Evolutionary conservation across 2,329 filamentous ascomycete genomes (phyloP).

Genomic region (Penicillium frequentans): DNA sequence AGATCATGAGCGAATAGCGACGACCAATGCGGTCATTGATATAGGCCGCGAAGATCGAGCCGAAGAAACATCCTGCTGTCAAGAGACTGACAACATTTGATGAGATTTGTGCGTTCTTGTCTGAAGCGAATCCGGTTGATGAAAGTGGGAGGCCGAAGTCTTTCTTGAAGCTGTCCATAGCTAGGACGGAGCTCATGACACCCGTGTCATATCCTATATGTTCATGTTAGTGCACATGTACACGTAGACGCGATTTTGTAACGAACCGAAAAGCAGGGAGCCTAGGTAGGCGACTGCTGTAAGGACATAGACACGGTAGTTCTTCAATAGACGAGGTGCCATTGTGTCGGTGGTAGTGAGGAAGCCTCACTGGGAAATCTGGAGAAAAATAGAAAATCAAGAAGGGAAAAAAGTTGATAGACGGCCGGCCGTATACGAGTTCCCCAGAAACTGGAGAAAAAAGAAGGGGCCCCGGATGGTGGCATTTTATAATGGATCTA

Average conservation of each 20-base stretch:
- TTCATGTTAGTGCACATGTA: not conserved
- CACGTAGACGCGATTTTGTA: no score
- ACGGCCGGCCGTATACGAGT: not conserved
- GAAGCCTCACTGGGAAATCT: not conserved
- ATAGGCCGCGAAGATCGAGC: constrained; percentile 36
- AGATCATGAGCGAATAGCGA: constrained; percentile 37
- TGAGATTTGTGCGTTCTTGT: constrained; percentile 37
- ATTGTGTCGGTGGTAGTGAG: constrained; percentile 8
- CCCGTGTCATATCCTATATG: constrained; percentile 44
- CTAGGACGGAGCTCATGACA: constrained; percentile 44
- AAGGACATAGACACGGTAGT: constrained; percentile 47
- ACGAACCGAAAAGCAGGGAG: constrained; percentile 45
- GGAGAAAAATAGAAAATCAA: not conserved
- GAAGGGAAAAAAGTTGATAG: not conserved
- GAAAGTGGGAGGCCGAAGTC: constrained; percentile 41
- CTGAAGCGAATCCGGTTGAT: constrained; percentile 32
- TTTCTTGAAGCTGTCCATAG: constrained; percentile 40
- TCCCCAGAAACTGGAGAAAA: constrained; percentile 2
- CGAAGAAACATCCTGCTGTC: constrained; percentile 42
- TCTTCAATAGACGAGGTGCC: constrained; percentile 35
- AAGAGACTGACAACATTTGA: constrained; percentile 41
- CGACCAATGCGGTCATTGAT: constrained; percentile 39
- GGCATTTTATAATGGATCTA: constrained; percentile 12
- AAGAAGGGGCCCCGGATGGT: not conserved
- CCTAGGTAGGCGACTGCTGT: constrained; percentile 46